Evolutionary conservation across 1,284 basidiomycete genomes (phyloP).

Genomic region (Sanguinoderma infundibulare): DNA sequence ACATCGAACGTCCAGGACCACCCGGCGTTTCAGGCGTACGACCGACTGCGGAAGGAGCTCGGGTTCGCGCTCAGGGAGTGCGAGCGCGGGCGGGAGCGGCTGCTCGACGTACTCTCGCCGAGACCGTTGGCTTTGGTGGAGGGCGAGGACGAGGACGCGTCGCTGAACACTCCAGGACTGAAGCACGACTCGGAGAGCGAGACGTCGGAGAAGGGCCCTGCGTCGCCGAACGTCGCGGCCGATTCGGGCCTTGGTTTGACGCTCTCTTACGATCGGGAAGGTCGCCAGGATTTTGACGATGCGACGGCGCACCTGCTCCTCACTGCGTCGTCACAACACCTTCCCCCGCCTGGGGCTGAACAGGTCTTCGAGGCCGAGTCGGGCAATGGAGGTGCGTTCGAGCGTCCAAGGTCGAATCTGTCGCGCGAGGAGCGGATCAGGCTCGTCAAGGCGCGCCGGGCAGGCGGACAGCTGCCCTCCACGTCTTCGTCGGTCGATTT

Average conservation of each 20-base stretch:
- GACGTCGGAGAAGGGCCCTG: constrained; percentile 54
- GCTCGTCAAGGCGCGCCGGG: constrained; percentile 58
- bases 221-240: constrained; percentile 22
- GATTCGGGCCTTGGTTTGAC: constrained; percentile 18
- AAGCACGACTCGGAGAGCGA: constrained; percentile 56
- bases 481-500: constrained; percentile 3
- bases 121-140: constrained; percentile 33
- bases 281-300: constrained; percentile 51
- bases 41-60: constrained; percentile 72
- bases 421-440: constrained; percentile 74
- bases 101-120: constrained; percentile 56
- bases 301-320: constrained; percentile 59
- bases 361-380: constrained; percentile 78
- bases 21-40: constrained; percentile 68
- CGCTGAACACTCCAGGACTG: constrained; percentile 54
- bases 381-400: constrained; percentile 42
- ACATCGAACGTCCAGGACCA: constrained; percentile 35
- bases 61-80: constrained; percentile 77
- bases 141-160: constrained; percentile 40
- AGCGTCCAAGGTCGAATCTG: constrained; percentile 62
- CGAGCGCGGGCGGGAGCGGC: constrained; percentile 70
- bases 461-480: constrained; percentile 35
- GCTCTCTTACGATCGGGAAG: constrained; percentile 17
- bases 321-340: constrained; percentile 50
- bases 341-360: constrained; percentile 68